Evolutionary conservation across 129 eudicot species (phyloP), one percentile per base, ranked within the genome.

Genomic region (Smallanthus sonchifolius): DNA sequence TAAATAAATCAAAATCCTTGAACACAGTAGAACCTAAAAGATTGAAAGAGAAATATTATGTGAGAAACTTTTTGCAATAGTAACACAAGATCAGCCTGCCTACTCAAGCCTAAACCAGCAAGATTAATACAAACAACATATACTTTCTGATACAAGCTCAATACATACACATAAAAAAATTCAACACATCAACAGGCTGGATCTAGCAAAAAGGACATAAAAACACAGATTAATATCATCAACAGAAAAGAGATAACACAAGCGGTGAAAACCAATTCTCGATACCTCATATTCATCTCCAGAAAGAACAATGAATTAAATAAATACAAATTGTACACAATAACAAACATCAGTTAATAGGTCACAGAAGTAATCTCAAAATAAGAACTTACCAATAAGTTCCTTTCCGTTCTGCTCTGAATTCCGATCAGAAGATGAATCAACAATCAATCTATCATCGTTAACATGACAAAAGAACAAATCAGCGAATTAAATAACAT

Each of bases 371-470:
- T 7, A 40, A 76, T 35, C 67, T 66, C 34, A 38, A 40, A 68
- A 16, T 32, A n/a, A 17, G 39, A 19, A 77, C 5, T 59, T 60
- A 77, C 81, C 81, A 59, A 56, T 59, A 68, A 59, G 0, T 59
- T 47, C 19, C 69, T 44, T 59, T 39, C 30, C 61, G 60, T 59
- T 69, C 70, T 60, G 51, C 49, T 69, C 81, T 59, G 51, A n/a
- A n/a, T 51, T 69, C 52, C 69, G 52, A 77, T 59, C 43, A 65
- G 55, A 75, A 2, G 28, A 65, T 3, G 55, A 40, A 75, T 57
- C 73, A 68, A 45, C 39, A 59, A 76, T 42, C 16, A 69, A 69
- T 37, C 75, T 59, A 37, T 44, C 28, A 76, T 62, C 5, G 42
- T 0, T 2, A 63, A 7, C 69, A 37, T 0, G 3, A 20, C 7